Conservation (phyloP, 83 land plant genomes). For the Diphasiastrum complanatum region DNA sequence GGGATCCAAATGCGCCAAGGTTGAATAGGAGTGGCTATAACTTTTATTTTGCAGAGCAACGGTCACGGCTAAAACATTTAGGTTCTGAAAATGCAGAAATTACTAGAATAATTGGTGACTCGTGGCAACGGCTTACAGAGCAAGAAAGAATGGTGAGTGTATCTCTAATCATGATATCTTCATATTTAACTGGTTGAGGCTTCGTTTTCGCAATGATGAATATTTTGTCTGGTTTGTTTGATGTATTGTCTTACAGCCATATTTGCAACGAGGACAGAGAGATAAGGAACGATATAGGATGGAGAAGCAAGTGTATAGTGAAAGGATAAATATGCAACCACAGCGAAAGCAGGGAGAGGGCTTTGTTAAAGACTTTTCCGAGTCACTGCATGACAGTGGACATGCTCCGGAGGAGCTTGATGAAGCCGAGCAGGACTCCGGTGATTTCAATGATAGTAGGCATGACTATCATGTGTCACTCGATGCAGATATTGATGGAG, state of each 20-base stretch:
- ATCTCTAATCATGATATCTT: neutral
- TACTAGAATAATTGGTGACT: slow-evolving; percentile 52
- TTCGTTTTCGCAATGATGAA: neutral
- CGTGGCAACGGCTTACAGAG: slow-evolving; percentile 43
- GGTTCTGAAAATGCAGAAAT: slow-evolving; percentile 43
- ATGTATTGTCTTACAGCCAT: no score
- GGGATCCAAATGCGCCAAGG: slow-evolving; percentile 45
- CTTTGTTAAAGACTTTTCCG: neutral
- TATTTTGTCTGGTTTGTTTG: neutral
- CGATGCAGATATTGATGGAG: slow-evolving; percentile 5
- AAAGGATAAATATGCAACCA: neutral
- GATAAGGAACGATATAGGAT: neutral
- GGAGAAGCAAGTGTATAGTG: neutral
- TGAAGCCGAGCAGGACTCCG: neutral
- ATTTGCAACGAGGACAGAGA: neutral
- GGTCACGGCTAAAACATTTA: slow-evolving; percentile 35
- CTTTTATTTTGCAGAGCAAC: slow-evolving; percentile 58
- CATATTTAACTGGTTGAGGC: neutral
- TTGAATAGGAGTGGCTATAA: slow-evolving; percentile 59
- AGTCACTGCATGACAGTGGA: neutral
- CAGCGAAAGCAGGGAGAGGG: neutral
- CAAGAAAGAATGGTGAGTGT: slow-evolving; percentile 40
- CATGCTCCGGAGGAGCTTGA: neutral
- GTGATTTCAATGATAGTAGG: neutral
- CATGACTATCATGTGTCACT: slow-evolving; percentile 22